Evolutionary conservation across 2,329 filamentous ascomycete genomes (phyloP), one percentile per base, ranked within the genome.

Genomic region (Cercospora citrullina): DNA sequence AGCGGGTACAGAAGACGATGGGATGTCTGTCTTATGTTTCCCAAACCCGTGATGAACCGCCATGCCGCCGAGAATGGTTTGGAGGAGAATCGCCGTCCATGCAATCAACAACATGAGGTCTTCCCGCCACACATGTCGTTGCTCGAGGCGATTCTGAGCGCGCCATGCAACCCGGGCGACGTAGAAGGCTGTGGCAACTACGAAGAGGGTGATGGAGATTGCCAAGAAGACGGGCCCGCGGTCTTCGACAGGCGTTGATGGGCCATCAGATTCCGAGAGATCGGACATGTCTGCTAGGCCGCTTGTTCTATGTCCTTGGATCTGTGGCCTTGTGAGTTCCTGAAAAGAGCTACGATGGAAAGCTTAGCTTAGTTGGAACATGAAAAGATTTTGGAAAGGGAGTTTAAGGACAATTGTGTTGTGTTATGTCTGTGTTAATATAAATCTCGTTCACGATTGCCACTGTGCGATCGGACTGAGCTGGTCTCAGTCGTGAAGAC

Each of bases 11-110:
- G 48, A 55, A 55, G 28, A n/a, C 18, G 30, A 59, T 1, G 16
- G 42, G 16, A 73, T 72, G 51, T 69, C 60, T 7, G 26, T 18
- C 23, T 57, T 48, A 57, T 74, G 74, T 63, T 74, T 74, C 26
- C 73, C 74, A 55, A 75, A 74, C 8, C 73, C 73, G 51, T 72
- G 71, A 59, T 74, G 68, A 0, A 71, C 70, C 14, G 71, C 67
- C 14, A 70, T 60, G 18, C 67, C 69, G 45, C 65, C 71, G 63
- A 75, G 68, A 23, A 70, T 57, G 9, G 72, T 74, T 36, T 69
- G 60, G 12, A 73, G 64, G 14, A 72, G 48, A 2, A 75, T 67
- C 2, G 64, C 63, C 10, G 68, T 53, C 66, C 73, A 75, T 28
- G 74, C 74, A 36, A 60, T 61, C 5, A 65, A 53, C 7, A 69